Evolutionary conservation across 805 yeast genomes (phyloP).

Genomic region (Wickerhamomyces mucosus): DNA sequence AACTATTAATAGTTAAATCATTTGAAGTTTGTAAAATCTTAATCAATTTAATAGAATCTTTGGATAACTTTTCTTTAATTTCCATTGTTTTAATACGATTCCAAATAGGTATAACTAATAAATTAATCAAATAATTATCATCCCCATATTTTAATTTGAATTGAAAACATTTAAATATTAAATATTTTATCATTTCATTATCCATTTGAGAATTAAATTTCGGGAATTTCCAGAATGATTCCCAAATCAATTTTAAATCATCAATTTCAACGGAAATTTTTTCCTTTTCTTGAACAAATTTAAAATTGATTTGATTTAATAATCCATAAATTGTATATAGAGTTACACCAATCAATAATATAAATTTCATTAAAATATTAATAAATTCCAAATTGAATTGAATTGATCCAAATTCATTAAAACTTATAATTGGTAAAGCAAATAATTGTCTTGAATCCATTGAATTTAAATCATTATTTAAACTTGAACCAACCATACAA

Average conservation of each 20-base stretch:
- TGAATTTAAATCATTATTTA: slow-evolving; percentile 41
- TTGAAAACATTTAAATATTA: slow-evolving; percentile 1
- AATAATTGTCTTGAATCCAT: slow-evolving; percentile 34
- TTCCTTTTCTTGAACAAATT: background rate
- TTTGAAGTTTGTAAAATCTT: background rate
- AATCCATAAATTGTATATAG: slow-evolving; percentile 1
- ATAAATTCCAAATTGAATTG: slow-evolving; percentile 18
- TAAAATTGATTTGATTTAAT: background rate
- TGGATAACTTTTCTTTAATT: too few species aligned
- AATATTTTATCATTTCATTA: background rate
- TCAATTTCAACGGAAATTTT: background rate
- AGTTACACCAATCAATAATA: slow-evolving; percentile 19
- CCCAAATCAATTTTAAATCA: background rate
- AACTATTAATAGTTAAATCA: background rate
- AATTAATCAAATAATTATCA: background rate
- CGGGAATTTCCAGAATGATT: background rate
- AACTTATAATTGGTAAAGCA: slow-evolving; percentile 32
- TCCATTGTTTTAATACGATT: background rate
- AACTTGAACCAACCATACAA: slow-evolving; percentile 51
- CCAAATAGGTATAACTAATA: background rate
- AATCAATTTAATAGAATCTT: background rate
- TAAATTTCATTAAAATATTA: slow-evolving; percentile 17
- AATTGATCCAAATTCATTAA: background rate
- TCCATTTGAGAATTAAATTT: background rate
- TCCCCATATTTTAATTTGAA: background rate